Evolutionary conservation across 768 basidiomycete genomes (phyloP), one percentile per base, ranked within the genome.

Genomic region (Floccularia luteovirens): DNA sequence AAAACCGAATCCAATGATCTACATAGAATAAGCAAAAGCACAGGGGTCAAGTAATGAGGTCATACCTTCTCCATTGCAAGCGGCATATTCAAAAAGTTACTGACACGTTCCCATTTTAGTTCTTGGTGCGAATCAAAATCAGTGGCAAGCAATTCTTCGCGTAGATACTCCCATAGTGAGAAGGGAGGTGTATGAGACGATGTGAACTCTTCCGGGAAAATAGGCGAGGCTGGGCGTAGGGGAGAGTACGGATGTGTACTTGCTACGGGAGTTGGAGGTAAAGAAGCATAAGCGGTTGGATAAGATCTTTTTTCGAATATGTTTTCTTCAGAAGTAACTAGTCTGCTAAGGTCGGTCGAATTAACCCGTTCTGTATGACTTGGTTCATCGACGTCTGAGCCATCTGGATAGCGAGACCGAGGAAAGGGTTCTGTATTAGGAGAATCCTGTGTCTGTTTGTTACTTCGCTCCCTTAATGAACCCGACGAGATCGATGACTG

Each of bases 61-160:
- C 67, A n/a, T 44, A 88, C 93, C 75, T 94, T 93, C 61, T 99
- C 96, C 48, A 93, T 79, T 3, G 93, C 92, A 7, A 90, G 51
- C 1, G 96, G 96, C 35, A 98, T 91, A 38, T 75, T 82, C 43
- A 99, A 62, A 56, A 98, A 99, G 60, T 98, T 98, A 56, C 89
- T 84, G 41, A 99, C 92, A 11, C 96, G 71, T 54, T 98, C 94
- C 86, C 91, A 90, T 59, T 92, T 92, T 49, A 90, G 67, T 54
- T 92, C 91, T 51, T 94, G 90, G 47, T 91, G 89, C 0, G 86
- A 90, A 58, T 94, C 90, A 55, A 90, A 89, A 60, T 94, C 90
- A n/a, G 88, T 91, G 1, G 86, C 89, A 5, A 92, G 63, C 4
- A 93, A 69, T 52, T 94, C 91, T 54, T 92, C 89, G 11, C 82